Percentiles rank a stretch among this genome's conserved stretches.
Evolutionary conservation across 208 protist species (phyloP).

Genomic region (Trichomonas gallinae): DNA sequence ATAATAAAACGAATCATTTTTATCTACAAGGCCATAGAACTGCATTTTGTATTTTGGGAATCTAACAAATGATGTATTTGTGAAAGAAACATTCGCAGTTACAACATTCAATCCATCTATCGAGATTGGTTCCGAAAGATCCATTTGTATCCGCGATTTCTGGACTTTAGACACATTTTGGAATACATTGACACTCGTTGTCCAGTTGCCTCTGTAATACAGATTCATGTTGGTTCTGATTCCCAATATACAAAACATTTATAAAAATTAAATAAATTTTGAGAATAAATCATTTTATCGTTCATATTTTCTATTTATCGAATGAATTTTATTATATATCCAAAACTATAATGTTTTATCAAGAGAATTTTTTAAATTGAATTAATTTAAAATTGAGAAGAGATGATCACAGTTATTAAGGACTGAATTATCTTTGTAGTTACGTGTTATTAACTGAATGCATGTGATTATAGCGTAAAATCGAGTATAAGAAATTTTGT

Average conservation of each 20-base stretch:
- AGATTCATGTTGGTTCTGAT: not conserved
- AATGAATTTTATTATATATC: too few relatives aligned
- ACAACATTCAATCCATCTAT: not conserved
- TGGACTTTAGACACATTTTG: not conserved
- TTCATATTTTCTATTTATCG: too few relatives aligned
- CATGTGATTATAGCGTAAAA: too few relatives aligned
- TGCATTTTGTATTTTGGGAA: not conserved
- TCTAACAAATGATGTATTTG: not conserved
- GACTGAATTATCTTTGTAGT: too few relatives aligned
- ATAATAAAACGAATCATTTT: not conserved
- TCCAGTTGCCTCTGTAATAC: not conserved
- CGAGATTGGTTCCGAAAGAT: not conserved
- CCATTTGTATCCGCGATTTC: not conserved
- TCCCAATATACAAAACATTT: not conserved
- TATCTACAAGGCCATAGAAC: not conserved
- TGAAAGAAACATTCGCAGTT: not conserved
- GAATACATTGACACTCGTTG: not conserved
- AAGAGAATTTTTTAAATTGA: too few relatives aligned
- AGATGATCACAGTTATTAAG: too few relatives aligned
- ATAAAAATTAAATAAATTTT: not conserved
- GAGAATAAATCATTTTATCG: not conserved
- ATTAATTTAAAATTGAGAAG: too few relatives aligned
- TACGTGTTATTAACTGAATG: too few relatives aligned
- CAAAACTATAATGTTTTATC: too few relatives aligned
- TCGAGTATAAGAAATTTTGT: too few relatives aligned